Conservation (phyloP, 192 early-diverging fungal species). For the Chytriomyces sp. region DNA sequence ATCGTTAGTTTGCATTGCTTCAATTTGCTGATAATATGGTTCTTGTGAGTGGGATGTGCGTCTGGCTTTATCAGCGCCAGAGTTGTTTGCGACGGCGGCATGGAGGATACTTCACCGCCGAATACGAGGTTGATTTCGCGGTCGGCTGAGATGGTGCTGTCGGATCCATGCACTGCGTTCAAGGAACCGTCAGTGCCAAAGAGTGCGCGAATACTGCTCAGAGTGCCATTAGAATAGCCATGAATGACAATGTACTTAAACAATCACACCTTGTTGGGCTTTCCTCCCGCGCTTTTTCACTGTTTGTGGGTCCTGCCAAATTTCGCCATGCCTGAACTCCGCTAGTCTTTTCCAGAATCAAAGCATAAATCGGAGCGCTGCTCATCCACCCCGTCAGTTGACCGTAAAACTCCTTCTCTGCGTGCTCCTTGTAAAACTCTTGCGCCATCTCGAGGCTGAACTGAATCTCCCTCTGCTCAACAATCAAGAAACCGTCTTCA, state of each 20-base stretch:
- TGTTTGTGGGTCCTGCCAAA: constrained; percentile 59
- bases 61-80: constrained; percentile 63
- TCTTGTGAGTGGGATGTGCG: constrained; percentile 53
- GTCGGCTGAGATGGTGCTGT: constrained; percentile 40
- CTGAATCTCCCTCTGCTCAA: constrained; percentile 32
- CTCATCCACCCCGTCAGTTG: constrained; percentile 44
- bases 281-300: constrained; percentile 53
- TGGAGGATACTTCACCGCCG: constrained; percentile 24
- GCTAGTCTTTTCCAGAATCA: constrained; percentile 58
- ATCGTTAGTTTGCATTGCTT: constrained; percentile 46
- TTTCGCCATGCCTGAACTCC: constrained; percentile 58
- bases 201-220: constrained; percentile 46
- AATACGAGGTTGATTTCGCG: constrained; percentile 51
- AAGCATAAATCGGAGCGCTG: constrained; percentile 60
- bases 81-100: constrained; percentile 47
- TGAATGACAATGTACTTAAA: constrained; percentile 13
- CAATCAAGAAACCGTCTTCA: constrained; percentile 36
- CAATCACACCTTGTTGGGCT: constrained; percentile 46
- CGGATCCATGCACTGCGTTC: constrained; percentile 60
- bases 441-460: constrained; percentile 37
- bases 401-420: constrained; percentile 43
- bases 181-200: constrained; percentile 50
- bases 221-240: background rate
- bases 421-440: constrained; percentile 57
- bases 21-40: constrained; percentile 53